phyloP scores from a whole-genome alignment of 2,329 filamentous ascomycete species.

The Fusarium liriodendri region DNA sequence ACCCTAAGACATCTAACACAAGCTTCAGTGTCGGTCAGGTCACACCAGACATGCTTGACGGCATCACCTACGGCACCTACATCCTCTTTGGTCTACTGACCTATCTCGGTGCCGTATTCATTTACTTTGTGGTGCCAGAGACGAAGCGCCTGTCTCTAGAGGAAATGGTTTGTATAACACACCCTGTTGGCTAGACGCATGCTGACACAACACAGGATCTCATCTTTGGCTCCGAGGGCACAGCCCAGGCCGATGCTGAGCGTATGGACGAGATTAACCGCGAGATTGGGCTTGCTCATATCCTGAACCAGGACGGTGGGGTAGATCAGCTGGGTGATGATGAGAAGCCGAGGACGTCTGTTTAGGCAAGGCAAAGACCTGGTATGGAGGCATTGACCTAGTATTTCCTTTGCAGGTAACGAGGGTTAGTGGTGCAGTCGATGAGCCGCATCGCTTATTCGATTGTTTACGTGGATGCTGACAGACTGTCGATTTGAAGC shows the following conservation, averaged over 20 bases:
- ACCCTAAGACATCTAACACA: constrained; percentile 19
- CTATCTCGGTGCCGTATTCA: constrained; percentile 68
- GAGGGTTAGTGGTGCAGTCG: no score
- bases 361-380: no score
- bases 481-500: neutral
- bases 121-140: constrained; percentile 74
- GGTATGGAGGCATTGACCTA: no score
- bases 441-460: neutral
- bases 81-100: constrained; percentile 77
- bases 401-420: no score
- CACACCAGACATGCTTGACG: constrained; percentile 73
- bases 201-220: constrained; percentile 60
- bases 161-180: constrained; percentile 63
- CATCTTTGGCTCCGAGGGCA: constrained; percentile 75
- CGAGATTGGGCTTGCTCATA: constrained; percentile 68
- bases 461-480: neutral
- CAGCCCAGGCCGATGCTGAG: constrained; percentile 73
- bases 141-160: constrained; percentile 73
- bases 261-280: constrained; percentile 79
- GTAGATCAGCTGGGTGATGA: neutral
- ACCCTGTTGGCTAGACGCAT: fast-evolving
- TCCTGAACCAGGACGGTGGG: neutral
- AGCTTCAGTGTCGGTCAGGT: constrained; percentile 68
- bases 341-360: neutral
- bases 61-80: constrained; percentile 77